Evolutionary conservation across 345 rosid species (phyloP).

Genomic region (Excoecaria agallocha): DNA sequence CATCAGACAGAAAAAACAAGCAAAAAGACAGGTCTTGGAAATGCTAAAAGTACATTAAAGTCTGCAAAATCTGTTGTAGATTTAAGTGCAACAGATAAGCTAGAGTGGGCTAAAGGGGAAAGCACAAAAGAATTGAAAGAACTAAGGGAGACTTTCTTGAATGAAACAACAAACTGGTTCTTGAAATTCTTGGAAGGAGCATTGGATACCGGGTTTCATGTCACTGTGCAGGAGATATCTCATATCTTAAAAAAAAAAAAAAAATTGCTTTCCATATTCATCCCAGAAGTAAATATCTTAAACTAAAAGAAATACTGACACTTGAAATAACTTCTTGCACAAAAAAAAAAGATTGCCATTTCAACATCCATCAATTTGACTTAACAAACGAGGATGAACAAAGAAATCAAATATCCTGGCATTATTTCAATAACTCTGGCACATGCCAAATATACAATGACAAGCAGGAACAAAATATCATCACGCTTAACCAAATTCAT

Average conservation of each 20-base stretch:
- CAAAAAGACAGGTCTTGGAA: slow-evolving; percentile 33
- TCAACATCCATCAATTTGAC: not conserved
- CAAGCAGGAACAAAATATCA: not conserved
- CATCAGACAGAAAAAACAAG: slow-evolving; percentile 37
- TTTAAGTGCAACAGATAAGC: slow-evolving; percentile 48
- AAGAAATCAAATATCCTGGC: not conserved
- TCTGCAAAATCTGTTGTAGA: slow-evolving; percentile 36
- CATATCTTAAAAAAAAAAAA: too few species aligned
- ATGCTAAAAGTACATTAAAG: slow-evolving; percentile 33
- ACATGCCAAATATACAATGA: not conserved
- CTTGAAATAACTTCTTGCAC: not conserved
- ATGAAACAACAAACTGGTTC: slow-evolving; percentile 76
- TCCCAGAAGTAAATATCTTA: not conserved
- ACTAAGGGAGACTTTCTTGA: slow-evolving; percentile 44
- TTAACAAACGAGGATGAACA: not conserved
- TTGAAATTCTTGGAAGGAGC: slow-evolving; percentile 75
- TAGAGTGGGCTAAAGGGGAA: slow-evolving; percentile 76
- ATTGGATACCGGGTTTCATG: slow-evolving; percentile 56
- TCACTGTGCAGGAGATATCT: slow-evolving; percentile 35
- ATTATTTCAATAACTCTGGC: not conserved
- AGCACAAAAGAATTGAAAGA: slow-evolving; percentile 54
- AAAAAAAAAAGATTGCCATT: not conserved
- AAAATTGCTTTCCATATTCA: not conserved
- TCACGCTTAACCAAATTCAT: not conserved
- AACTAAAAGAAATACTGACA: too few species aligned